Evolutionary conservation across 345 rosid species (phyloP), one percentile per base, ranked within the genome.

Genomic region (Excoecaria agallocha): DNA sequence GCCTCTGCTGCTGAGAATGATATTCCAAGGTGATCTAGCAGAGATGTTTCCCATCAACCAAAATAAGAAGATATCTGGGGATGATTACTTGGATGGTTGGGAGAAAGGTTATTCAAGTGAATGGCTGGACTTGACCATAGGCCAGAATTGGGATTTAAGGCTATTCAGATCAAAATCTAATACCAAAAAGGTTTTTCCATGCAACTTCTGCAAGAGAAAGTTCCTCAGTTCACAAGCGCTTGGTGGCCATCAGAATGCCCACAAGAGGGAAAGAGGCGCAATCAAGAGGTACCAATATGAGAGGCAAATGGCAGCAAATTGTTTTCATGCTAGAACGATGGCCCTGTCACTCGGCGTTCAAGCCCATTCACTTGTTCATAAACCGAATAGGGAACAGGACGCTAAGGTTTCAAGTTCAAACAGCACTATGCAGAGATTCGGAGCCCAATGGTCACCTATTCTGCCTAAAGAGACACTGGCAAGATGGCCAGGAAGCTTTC

Each of bases 171-270:
- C 73, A 37, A 75, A 58, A 20, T 13, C 50, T 5, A 48, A 20
- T 59, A 4, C 64, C 71, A 30, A 11, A 46, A 80, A 66, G 61
- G 72, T 75, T 16, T 76, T 76, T 55, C 39, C 74, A 0, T 67
- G 77, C 20, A 72, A 68, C 24, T 72, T 76, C 45, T 76, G 83
- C 77, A 60, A 55, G 55, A 65, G 79, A 55, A 72, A 80, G 83
- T 80, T 80, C 38, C 70, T 17, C 12, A 80, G 74, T 5, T 75
- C 79, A 12, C 74, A 72, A 46, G 77, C 74, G 37, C 77, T 68
- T 9, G 83, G 83, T 11, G 78, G 77, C 51, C 77, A 73, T 62
- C 80, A 69, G 73, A 80, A 72, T 57, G 80, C 80, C 7, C 83
- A 73, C 77, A 69, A 49, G 70, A 80, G 58, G 15, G 83, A 72